Evolutionary conservation across 108 stramenopile genomes (phyloP), one percentile per base, ranked within the genome.

Genomic region (Cyclotella distinguenda): DNA sequence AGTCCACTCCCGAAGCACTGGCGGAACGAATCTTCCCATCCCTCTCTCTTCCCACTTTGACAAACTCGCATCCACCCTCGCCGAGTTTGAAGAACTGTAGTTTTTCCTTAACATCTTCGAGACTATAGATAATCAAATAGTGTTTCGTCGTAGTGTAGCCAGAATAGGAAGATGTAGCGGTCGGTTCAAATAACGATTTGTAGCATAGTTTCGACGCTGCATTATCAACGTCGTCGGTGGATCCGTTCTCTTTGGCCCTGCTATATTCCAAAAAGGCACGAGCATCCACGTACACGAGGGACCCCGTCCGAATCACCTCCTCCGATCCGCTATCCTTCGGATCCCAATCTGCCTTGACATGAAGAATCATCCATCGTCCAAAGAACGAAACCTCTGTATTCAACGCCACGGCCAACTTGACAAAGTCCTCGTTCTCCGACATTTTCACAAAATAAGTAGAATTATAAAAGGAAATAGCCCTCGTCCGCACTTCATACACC

Each of bases 391-490:
- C 65, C 1, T 76, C 61, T 4, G 93, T 88, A 54, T 90, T 90
- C 40, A 74, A 59, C 30, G 85, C 86, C 63, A 90, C 62, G 22
- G 88, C 87, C 60, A 94, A 35, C 40, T 86, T 78, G 25, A 82
- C 65, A 72, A 94, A 91, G 1, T 64, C 70, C 3, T 78, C 74
- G 6, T 66, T 26, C 7, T 74, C 53, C 10, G 84, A 48, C 33
- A 64, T 81, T 9, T 82, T 83, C 25, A 85, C 74, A 55, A 45
- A 82, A 32, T 86, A 82, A 32, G 77, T 75, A 47, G 78, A 74
- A 10, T 91, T 89, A 78, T 95, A 97, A 63, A 97, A 97, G 3
- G 89, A 89, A 25, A 90, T 76, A 9, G 84, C 65, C 10, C 93
- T 77, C 19, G 35, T 68, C 28, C 71, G 82, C 31, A 90, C 53